Conservation (phyloP, 495 filamentous ascomycete genomes). For the Daldinia concentrica region DNA sequence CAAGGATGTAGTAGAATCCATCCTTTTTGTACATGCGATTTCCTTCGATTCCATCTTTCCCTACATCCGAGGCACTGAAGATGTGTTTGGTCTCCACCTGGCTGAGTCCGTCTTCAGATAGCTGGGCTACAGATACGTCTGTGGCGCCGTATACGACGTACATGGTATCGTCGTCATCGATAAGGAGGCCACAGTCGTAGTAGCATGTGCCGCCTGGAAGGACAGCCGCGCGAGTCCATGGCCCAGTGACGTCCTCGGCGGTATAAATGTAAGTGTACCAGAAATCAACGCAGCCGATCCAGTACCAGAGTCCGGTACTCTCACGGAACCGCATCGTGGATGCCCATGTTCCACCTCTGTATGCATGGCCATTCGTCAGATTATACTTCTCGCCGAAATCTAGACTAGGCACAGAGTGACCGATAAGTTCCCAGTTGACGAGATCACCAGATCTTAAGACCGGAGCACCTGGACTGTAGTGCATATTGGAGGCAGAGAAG, state of each 20-base stretch:
- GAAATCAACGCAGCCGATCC: constrained; percentile 64
- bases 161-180: constrained; percentile 67
- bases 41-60: constrained; percentile 60
- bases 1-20: constrained; percentile 64
- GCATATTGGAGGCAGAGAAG: constrained; percentile 66
- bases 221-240: constrained; percentile 37
- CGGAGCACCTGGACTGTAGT: constrained; percentile 68
- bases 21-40: constrained; percentile 65
- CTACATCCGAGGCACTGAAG: constrained; percentile 47
- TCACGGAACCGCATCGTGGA: constrained; percentile 60
- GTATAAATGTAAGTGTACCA: constrained; percentile 61
- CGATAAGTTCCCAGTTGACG: constrained; percentile 64
- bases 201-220: constrained; percentile 55
- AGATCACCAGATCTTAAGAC: constrained; percentile 66
- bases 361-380: constrained; percentile 55
- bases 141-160: constrained; percentile 66
- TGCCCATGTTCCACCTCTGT: constrained; percentile 66
- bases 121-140: constrained; percentile 59
- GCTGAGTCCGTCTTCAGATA: constrained; percentile 57
- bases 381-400: constrained; percentile 59
- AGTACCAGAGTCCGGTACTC: constrained; percentile 61
- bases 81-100: constrained; percentile 56
- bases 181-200: constrained; percentile 66
- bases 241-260: constrained; percentile 39
- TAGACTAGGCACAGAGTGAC: constrained; percentile 63